Base-by-base conservation (phyloP, 495 filamentous ascomycete genomes). In the Trichoderma orchidacearum region DNA sequence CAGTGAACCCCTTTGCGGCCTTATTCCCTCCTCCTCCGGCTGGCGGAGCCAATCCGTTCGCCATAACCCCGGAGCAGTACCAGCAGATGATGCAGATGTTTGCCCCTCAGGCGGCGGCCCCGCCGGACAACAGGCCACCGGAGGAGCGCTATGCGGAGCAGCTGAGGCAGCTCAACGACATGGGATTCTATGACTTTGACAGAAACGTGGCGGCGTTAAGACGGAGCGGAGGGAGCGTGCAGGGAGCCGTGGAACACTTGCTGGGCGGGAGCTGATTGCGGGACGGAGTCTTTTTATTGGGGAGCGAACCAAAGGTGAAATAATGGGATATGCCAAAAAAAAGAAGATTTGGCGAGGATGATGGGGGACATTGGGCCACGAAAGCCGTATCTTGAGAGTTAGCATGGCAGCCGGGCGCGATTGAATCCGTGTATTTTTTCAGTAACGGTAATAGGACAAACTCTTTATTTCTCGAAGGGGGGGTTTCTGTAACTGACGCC, bases 101-200 rank as follows among this genome's bases (percentile, higher is more conserved):
- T 3, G 66, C 58, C 11, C 41, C 64, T 9, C 54, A 67, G 7
- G 66, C 73, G 17, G 66, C 83, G 3, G 67, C 78, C 5, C 83
- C 87, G 6, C 64, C 74, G 5, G 94, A 97, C 68, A 92, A 77
- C 64, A 78, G 91, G 58, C 90, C 93, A 17, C 93, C 92, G 0
- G 94, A 97, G 75, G 94, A 96, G 65, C 75, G 87, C 60, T 99
- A 95, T 60, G 90, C 85, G 6, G 83, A 86, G 13, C 94, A 99
- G 66, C 73, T 99, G 51, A 77, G 89, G 50, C 92, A 96, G 66
- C 72, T 99, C 60, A 97, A 99, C 66, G 93, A 97, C 55, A 99
- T 99, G 94, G 94, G 94, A 4, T 97, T 99, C 68, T 95, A 82
- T 66, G 93, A 99, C 61, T 97, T 97, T 64, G 91, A 97, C 56